Evolutionary conservation across 306 rosid genomes (phyloP).

Genomic region (Lathyrus sativus): DNA sequence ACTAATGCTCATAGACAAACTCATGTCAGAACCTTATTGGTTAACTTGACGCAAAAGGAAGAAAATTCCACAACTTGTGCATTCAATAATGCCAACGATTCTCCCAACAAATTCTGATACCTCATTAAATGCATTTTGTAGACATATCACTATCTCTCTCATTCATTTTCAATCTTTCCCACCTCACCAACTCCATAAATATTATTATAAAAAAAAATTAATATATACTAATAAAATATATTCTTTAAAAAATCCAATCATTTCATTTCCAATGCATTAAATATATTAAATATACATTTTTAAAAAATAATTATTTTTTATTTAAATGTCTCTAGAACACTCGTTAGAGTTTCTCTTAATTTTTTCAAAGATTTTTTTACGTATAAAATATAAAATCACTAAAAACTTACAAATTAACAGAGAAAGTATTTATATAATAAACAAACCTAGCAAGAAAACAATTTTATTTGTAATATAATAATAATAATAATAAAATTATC

Average conservation of each 20-base stretch:
- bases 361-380: too few relatives aligned
- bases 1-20: constrained; percentile 12
- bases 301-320: too few relatives aligned
- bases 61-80: constrained; percentile 36
- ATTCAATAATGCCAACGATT: constrained; percentile 57
- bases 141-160: not conserved
- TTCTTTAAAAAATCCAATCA: too few relatives aligned
- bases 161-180: not conserved
- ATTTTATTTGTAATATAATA: not conserved
- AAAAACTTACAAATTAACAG: too few relatives aligned
- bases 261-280: too few relatives aligned
- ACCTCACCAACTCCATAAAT: too few relatives aligned
- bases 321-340: too few relatives aligned
- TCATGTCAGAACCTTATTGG: constrained; percentile 43
- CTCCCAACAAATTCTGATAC: constrained; percentile 57
- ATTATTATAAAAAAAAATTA: too few relatives aligned
- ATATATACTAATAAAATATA: too few relatives aligned
- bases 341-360: too few relatives aligned
- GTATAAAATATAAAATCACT: too few relatives aligned
- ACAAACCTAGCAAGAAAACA: not conserved
- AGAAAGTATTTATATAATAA: not conserved
- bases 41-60: not conserved
- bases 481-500: not conserved
- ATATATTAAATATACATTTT: too few relatives aligned
- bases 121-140: constrained; percentile 50